Evolutionary conservation across 306 rosid genomes (phyloP).

Genomic region (Acacia acuminata): DNA sequence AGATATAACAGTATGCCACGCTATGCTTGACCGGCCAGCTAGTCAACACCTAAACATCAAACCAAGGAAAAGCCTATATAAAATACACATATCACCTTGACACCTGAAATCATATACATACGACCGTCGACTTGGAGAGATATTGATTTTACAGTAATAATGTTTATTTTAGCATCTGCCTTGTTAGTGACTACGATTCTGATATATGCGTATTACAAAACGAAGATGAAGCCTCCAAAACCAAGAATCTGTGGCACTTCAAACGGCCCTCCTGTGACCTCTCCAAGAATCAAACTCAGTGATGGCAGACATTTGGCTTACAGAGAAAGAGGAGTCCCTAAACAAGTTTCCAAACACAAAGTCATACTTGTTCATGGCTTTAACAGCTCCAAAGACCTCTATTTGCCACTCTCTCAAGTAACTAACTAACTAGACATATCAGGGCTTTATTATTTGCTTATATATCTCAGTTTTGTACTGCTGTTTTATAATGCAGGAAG

Average conservation of each 20-base stretch:
- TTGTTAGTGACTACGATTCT: background rate
- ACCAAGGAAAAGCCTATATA: background rate
- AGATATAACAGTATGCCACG: too few species aligned
- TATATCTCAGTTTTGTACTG: background rate
- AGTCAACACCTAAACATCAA: background rate
- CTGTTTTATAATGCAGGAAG: constrained; percentile 9
- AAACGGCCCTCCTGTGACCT: constrained; percentile 49
- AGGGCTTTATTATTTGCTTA: too few species aligned
- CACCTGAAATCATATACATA: background rate
- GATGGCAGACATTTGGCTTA: constrained; percentile 69
- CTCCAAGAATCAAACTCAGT: constrained; percentile 57
- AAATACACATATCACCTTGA: too few species aligned
- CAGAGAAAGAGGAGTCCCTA: constrained; percentile 51
- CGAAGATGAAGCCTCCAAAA: constrained; percentile 41
- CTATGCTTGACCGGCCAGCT: too few species aligned
- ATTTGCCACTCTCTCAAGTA: constrained; percentile 44
- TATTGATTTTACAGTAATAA: background rate
- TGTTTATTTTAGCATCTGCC: constrained; percentile 5
- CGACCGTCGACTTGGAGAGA: background rate
- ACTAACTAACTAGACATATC: background rate
- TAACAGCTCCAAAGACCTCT: constrained; percentile 54
- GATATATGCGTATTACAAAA: constrained; percentile 16
- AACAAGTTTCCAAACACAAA: constrained; percentile 49
- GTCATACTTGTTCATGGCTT: constrained; percentile 64
- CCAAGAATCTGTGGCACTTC: constrained; percentile 51